Conservation (phyloP, 371 early-diverging fungal species). For the Mucor saturninus region DNA sequence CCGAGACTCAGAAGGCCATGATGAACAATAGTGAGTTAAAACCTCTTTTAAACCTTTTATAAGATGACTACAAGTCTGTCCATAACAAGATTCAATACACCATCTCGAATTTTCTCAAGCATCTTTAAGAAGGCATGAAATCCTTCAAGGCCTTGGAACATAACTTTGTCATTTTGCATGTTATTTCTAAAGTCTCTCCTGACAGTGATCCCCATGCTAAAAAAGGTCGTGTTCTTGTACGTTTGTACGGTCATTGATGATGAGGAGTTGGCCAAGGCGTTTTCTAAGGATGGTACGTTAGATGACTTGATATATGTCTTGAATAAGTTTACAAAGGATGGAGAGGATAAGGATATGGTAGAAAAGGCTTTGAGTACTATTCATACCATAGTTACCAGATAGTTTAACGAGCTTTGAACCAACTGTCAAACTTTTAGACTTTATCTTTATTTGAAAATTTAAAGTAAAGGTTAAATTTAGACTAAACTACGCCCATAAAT, state of each 20-base stretch:
- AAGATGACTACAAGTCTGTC: slow-evolving; percentile 60
- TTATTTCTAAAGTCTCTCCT: slow-evolving; percentile 43
- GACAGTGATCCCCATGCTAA: slow-evolving; percentile 48
- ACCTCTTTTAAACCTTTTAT: slow-evolving; percentile 59
- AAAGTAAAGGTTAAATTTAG: too few relatives aligned
- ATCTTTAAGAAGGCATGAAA: slow-evolving; percentile 63
- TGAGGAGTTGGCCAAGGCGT: slow-evolving; percentile 21
- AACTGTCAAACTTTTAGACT: too few relatives aligned
- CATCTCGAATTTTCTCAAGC: slow-evolving; percentile 77
- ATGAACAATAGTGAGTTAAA: slow-evolving; percentile 63
- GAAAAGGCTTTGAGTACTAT: slow-evolving; percentile 62
- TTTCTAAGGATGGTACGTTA: slow-evolving; percentile 43
- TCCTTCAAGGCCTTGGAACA: slow-evolving; percentile 59
- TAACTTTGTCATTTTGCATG: slow-evolving; percentile 57
- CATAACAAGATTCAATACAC: slow-evolving; percentile 80
- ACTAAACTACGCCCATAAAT: too few relatives aligned
- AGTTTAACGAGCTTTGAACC: too few relatives aligned
- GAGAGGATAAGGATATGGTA: slow-evolving; percentile 69
- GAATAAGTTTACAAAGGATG: slow-evolving; percentile 45
- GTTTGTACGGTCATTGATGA: slow-evolving; percentile 62
- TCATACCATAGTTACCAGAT: slow-evolving; percentile 41
- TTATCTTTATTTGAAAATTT: too few relatives aligned
- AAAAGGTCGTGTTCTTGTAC: slow-evolving; percentile 69
- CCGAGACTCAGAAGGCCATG: slow-evolving; percentile 82
- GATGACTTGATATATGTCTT: slow-evolving; percentile 44